Evolutionary conservation across 2,329 filamentous ascomycete species (phyloP).

Genomic region (Drechslera avenae): DNA sequence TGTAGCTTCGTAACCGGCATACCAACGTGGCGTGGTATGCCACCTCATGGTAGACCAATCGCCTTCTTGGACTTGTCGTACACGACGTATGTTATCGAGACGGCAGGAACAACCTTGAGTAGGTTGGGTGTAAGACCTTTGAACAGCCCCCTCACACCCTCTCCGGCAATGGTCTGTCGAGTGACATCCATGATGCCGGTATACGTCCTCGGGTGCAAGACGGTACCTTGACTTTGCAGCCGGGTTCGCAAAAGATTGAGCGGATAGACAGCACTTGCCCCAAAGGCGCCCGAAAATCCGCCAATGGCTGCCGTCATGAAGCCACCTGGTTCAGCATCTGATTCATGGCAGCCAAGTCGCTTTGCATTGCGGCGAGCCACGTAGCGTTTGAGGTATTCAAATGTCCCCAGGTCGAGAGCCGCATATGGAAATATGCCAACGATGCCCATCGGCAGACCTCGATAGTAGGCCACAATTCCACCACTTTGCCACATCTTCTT

Average conservation of each 20-base stretch:
- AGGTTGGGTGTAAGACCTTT: slow-evolving; percentile 95
- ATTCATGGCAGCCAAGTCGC: slow-evolving; percentile 74
- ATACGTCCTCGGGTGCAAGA: slow-evolving; percentile 89
- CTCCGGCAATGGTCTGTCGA: slow-evolving; percentile 77
- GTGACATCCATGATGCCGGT: slow-evolving; percentile 90
- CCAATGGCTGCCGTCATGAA: slow-evolving; percentile 87
- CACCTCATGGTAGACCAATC: slow-evolving; percentile 41
- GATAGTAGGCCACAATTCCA: slow-evolving; percentile 79
- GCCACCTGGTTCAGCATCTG: slow-evolving; percentile 76
- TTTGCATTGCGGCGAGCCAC: slow-evolving; percentile 74
- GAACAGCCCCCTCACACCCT: slow-evolving; percentile 86
- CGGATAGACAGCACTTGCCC: slow-evolving; percentile 92
- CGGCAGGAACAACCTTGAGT: slow-evolving; percentile 91
- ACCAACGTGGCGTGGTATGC: too few species aligned
- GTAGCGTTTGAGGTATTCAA: slow-evolving; percentile 84
- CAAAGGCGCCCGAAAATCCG: slow-evolving; percentile 87
- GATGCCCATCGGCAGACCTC: slow-evolving; percentile 90
- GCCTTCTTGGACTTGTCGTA: slow-evolving; percentile 51
- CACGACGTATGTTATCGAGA: slow-evolving; percentile 71
- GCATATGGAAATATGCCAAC: slow-evolving; percentile 98
- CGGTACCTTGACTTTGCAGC: slow-evolving; percentile 90
- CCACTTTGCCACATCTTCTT: slow-evolving; percentile 83
- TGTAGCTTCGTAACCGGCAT: too few species aligned
- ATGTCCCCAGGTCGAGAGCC: slow-evolving; percentile 93
- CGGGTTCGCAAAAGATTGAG: slow-evolving; percentile 91